A percentile compares a stretch with the other conserved stretches of the same genome.
Conservation (phyloP, 1,139 yeast species). For the Geotrichum reessii region DNA sequence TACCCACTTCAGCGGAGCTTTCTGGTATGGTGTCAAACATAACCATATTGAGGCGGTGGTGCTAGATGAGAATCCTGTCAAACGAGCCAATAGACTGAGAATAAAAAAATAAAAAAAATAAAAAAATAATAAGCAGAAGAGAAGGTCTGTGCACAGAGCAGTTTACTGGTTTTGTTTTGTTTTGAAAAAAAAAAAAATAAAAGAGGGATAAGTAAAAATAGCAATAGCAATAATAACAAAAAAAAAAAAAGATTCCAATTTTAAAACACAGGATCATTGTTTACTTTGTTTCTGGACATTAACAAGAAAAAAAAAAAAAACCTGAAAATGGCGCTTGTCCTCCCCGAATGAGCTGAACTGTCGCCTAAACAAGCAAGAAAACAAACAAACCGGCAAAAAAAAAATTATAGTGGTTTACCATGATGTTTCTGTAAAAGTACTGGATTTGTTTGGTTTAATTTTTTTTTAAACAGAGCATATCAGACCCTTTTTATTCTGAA, state of each 20-base stretch:
- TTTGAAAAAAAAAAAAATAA: not conserved
- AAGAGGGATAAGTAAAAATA: not conserved
- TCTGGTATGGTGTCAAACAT: not conserved
- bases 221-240: not conserved
- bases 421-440: too few species aligned
- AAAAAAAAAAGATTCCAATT: not conserved
- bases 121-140: not conserved
- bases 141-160: not conserved
- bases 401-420: too few species aligned
- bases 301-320: too few species aligned
- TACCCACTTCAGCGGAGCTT: not conserved
- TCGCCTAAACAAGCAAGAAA: not conserved
- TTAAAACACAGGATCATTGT: too few species aligned
- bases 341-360: not conserved
- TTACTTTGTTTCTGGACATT: not conserved
- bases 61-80: not conserved
- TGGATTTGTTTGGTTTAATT: too few species aligned
- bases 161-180: not conserved
- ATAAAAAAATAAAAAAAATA: not conserved
- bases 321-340: not conserved
- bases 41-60: not conserved
- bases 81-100: not conserved
- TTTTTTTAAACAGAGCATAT: too few species aligned
- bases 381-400: too few species aligned
- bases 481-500: too few species aligned